Percentiles rank a stretch among this genome's conserved stretches.
phyloP scores from a whole-genome alignment of 441 rosid genomes.

The Erysimum cheiri region DNA sequence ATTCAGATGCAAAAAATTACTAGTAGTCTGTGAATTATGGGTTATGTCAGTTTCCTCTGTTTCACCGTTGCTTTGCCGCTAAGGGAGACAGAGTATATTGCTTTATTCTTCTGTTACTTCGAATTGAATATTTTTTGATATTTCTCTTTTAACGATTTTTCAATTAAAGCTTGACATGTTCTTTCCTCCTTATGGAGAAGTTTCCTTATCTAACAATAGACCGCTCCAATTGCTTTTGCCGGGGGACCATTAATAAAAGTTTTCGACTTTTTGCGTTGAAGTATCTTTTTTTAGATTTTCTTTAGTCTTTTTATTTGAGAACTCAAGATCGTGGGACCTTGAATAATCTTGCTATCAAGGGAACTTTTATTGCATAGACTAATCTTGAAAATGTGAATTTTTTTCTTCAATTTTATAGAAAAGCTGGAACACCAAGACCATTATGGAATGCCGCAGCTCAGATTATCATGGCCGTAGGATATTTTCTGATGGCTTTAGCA shows the following conservation, averaged over 20 bases:
- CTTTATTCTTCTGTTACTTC: conserved; percentile 29
- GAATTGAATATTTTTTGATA: conserved; percentile 26
- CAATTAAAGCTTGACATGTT: not conserved
- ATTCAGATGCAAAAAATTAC: not conserved
- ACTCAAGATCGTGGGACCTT: conserved; percentile 15
- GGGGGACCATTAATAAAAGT: conserved; percentile 31
- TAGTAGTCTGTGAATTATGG: not conserved
- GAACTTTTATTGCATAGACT: conserved; percentile 23
- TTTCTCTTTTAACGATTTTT: too few relatives aligned
- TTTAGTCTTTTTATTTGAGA: conserved; percentile 9
- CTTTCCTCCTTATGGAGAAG: conserved; percentile 14
- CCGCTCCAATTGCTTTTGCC: conserved; percentile 28
- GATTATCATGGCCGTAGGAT: conserved; percentile 55
- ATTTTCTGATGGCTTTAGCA: conserved; percentile 55
- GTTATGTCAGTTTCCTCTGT: conserved; percentile 24
- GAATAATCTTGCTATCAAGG: not conserved
- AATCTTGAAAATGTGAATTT: not conserved
- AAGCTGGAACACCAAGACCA: conserved; percentile 58
- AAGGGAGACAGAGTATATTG: conserved; percentile 27
- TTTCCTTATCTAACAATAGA: conserved; percentile 32
- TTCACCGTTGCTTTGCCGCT: conserved; percentile 34
- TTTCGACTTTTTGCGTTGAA: conserved; percentile 7
- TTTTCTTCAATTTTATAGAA: conserved; percentile 40
- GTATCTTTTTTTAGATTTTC: conserved; percentile 21
- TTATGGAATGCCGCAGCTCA: conserved; percentile 63